phyloP scores from a whole-genome alignment of 208 protist species.

The Leishmania arabica region DNA sequence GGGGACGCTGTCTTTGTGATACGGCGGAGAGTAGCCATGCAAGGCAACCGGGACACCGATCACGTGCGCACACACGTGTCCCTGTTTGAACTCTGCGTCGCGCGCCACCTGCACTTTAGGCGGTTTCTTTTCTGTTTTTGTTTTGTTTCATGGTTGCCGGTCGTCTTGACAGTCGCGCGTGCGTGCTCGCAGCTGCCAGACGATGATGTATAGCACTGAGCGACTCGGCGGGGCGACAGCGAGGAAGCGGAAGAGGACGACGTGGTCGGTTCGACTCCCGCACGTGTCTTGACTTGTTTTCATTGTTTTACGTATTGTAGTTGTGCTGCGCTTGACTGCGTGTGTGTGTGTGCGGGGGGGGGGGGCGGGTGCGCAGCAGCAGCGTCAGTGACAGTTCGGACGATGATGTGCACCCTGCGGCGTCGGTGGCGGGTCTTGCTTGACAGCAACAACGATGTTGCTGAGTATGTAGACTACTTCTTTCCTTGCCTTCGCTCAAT shows the following conservation, averaged over 20 bases:
- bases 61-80: neutral
- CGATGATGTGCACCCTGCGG: neutral
- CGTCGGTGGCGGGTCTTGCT: neutral
- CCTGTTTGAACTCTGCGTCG: neutral
- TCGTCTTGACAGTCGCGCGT: neutral
- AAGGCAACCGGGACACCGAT: neutral
- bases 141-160: neutral
- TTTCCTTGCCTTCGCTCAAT: neutral
- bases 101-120: neutral
- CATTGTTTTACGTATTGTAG: neutral
- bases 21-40: neutral
- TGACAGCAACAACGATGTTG: neutral
- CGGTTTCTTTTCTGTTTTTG: neutral
- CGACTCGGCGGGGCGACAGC: neutral
- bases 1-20: neutral
- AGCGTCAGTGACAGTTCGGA: neutral
- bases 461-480: slow-evolving; percentile 1
- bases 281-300: neutral
- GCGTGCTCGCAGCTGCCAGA: neutral
- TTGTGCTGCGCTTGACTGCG: neutral
- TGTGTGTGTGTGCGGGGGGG: no score
- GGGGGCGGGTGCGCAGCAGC: neutral
- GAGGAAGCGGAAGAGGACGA: neutral
- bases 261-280: neutral
- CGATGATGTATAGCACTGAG: neutral